A percentile compares a stretch with the other conserved stretches of the same genome.
phyloP scores from a whole-genome alignment of 2,329 filamentous ascomycete genomes.

The Cordyceps cateniannulata region DNA sequence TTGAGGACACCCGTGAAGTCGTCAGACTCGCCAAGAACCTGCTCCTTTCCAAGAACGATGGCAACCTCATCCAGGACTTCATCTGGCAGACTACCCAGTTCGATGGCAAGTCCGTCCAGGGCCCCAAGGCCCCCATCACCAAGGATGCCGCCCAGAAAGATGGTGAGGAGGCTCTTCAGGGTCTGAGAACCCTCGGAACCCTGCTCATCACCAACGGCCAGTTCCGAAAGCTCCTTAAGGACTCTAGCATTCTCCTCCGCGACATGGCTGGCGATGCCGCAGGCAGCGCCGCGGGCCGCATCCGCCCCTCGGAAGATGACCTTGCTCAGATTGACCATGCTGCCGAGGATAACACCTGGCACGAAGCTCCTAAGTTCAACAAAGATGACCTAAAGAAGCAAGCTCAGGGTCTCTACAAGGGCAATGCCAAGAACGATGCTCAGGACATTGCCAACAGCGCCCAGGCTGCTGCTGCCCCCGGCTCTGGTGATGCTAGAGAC shows the following conservation, averaged over 20 bases:
- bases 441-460: constrained; percentile 54
- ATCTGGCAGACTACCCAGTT: constrained; percentile 87
- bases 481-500: constrained; percentile 42
- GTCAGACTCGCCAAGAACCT: constrained; percentile 80
- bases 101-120: constrained; percentile 52
- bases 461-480: constrained; percentile 43
- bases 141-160: constrained; percentile 78
- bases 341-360: constrained; percentile 89
- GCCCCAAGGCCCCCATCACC: constrained; percentile 61
- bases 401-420: constrained; percentile 54
- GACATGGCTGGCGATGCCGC: constrained; percentile 92
- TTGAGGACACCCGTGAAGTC: constrained; percentile 70
- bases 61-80: constrained; percentile 91
- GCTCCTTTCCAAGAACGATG: constrained; percentile 88
- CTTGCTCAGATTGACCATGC: constrained; percentile 73
- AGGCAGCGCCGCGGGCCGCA: constrained; percentile 63
- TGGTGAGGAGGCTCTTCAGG: constrained; percentile 74
- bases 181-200: constrained; percentile 79
- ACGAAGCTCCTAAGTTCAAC: constrained; percentile 73
- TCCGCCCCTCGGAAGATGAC: constrained; percentile 73
- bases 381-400: constrained; percentile 64
- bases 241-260: constrained; percentile 72
- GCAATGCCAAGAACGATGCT: constrained; percentile 50
- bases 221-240: constrained; percentile 74
- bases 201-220: constrained; percentile 93